Conservation (phyloP, 768 basidiomycete species). For the Xerocomellus intermedius region DNA sequence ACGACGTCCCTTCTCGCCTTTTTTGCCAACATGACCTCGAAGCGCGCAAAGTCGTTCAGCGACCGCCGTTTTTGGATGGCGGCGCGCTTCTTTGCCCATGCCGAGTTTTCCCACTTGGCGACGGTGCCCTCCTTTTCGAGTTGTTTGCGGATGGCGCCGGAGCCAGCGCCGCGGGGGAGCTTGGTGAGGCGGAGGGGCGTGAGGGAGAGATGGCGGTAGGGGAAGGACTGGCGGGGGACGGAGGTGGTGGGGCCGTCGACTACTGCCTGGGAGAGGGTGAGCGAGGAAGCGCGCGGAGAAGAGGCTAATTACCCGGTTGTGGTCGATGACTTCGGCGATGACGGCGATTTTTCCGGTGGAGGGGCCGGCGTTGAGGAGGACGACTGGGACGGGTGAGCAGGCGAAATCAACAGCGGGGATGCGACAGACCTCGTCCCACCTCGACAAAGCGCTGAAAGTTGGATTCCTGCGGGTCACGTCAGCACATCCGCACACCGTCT, state of each 20-base stretch:
- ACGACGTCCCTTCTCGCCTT: conserved; percentile 80
- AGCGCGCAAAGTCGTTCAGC: conserved; percentile 89
- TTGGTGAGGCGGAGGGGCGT: conserved; percentile 80
- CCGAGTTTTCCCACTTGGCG: conserved; percentile 85
- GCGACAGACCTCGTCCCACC: conserved; percentile 80
- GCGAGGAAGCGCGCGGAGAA: background rate
- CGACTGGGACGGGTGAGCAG: conserved; percentile 46
- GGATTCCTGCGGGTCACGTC: conserved; percentile 52
- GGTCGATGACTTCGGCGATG: conserved; percentile 97
- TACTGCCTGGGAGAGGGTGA: conserved; percentile 62
- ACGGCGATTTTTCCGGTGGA: conserved; percentile 87
- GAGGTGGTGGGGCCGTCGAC: conserved; percentile 91
- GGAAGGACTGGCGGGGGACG: conserved; percentile 89
- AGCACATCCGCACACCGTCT: conserved; percentile 11
- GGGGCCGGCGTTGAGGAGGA: conserved; percentile 90
- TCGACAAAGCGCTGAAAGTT: conserved; percentile 98
- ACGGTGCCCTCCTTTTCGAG: conserved; percentile 82
- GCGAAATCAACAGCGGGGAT: background rate
- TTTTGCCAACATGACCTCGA: conserved; percentile 86
- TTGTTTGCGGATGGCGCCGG: conserved; percentile 79
- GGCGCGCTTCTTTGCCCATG: conserved; percentile 86
- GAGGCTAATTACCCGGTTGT: conserved; percentile 80
- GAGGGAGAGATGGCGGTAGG: conserved; percentile 90
- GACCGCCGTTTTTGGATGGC: conserved; percentile 70
- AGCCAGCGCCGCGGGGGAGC: conserved; percentile 85